Conservation (phyloP, 139 green algal genomes). For the Ettlia oleoabundans region DNA sequence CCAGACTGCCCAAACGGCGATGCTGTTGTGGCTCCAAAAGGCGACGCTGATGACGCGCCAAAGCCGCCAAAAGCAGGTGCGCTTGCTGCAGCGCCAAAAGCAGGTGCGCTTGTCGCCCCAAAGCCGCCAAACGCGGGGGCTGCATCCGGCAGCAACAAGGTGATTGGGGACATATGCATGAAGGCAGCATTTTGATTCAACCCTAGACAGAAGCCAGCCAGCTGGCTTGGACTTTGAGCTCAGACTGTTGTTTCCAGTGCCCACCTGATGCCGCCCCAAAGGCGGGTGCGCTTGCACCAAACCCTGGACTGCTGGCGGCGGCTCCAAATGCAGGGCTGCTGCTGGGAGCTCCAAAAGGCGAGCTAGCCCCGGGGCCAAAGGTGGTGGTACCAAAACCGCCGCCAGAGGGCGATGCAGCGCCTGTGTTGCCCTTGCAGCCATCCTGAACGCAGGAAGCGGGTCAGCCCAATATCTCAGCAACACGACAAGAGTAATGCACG, state of each 20-base stretch:
- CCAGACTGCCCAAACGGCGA: slow-evolving; percentile 26
- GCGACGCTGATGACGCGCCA: not conserved
- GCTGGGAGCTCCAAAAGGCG: slow-evolving; percentile 37
- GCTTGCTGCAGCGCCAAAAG: slow-evolving; percentile 48
- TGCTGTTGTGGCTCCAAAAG: slow-evolving; percentile 27
- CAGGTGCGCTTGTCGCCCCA: slow-evolving; percentile 15
- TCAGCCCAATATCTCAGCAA: not conserved
- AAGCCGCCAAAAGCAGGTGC: not conserved
- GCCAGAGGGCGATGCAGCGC: slow-evolving; percentile 12
- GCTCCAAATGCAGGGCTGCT: slow-evolving; percentile 42
- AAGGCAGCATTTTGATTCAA: too few species aligned
- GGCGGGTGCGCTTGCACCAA: slow-evolving; percentile 36
- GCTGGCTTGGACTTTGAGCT: too few species aligned
- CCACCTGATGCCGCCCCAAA: too few species aligned
- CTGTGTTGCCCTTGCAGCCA: slow-evolving; percentile 56
- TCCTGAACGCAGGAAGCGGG: not conserved
- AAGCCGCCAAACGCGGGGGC: slow-evolving; percentile 9
- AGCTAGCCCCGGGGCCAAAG: slow-evolving; percentile 34
- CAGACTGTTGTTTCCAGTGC: too few species aligned
- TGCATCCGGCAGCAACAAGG: too few species aligned
- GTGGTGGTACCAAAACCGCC: slow-evolving; percentile 33
- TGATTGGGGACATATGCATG: too few species aligned
- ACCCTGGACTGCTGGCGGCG: slow-evolving; percentile 33
- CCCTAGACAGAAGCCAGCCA: too few species aligned
- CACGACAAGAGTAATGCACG: too few species aligned